Evolutionary conservation across 2,329 filamentous ascomycete genomes (phyloP).

Genomic region (Ceratocystis cacaofunesta): DNA sequence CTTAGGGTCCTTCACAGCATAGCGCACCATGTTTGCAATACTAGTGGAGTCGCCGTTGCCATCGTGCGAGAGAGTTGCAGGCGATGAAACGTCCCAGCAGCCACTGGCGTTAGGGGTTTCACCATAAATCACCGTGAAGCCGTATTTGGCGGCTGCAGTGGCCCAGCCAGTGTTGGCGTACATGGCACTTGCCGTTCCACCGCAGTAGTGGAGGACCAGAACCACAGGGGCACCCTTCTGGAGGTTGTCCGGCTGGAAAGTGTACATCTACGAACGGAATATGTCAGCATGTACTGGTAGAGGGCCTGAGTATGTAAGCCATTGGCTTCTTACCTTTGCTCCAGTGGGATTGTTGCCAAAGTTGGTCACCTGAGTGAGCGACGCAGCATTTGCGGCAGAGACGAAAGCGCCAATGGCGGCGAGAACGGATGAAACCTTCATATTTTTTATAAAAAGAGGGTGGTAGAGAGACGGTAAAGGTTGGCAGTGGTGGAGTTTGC

Average conservation of each 20-base stretch:
- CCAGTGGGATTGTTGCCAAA: constrained; percentile 26
- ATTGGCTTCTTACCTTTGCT: constrained; percentile 8
- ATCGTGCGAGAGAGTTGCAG: constrained; percentile 36
- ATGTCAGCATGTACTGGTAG: not conserved
- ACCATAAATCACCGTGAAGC: constrained; percentile 40
- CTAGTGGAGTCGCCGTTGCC: constrained; percentile 41
- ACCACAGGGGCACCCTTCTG: constrained; percentile 31
- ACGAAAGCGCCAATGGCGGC: constrained; percentile 1
- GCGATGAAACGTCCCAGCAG: constrained; percentile 45
- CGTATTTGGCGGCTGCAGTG: constrained; percentile 27
- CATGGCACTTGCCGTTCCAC: constrained; percentile 34
- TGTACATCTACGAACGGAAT: constrained; percentile 19
- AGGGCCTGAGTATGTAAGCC: not conserved
- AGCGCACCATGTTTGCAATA: constrained; percentile 45
- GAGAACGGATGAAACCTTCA: constrained; percentile 10
- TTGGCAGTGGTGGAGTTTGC: not conserved
- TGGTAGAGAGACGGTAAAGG: too few relatives aligned
- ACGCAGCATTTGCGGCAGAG: constrained; percentile 18
- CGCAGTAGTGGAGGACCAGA: constrained; percentile 41
- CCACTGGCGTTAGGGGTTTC: constrained; percentile 34
- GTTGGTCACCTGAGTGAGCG: constrained; percentile 26
- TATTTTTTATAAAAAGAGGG: not conserved
- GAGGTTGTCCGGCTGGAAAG: constrained; percentile 25
- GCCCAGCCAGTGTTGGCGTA: constrained; percentile 36
- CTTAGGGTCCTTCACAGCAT: constrained; percentile 36